Base-by-base conservation (phyloP, 2,329 filamentous ascomycete species). In the Fusarium armeniacum region DNA sequence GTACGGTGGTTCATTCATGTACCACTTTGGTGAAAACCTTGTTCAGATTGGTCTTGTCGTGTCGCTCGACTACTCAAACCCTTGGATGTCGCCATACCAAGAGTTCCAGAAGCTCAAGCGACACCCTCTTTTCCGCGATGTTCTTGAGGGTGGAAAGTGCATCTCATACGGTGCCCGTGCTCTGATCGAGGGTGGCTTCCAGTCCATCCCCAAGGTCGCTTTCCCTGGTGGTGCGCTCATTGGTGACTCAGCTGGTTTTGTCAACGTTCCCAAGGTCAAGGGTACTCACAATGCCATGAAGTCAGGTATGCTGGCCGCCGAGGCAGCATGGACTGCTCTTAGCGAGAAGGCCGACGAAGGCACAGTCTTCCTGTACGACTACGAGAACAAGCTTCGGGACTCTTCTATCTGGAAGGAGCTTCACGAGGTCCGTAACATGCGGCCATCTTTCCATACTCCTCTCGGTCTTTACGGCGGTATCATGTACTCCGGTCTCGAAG, bases 21-120 rank as follows among this genome's bases (percentile, higher is more conserved):
- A 99, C 78, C 96, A 99, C 81, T 99, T 98, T 80, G 96, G 94
- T 38, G 95, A 99, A 75, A 99, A 98, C 81, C 87, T 98, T 75
- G 95, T 99, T 64, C 94, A 90, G 72, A 86, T 99, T 58, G 96
- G 96, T 26, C 85, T 98, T 20, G 96, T 99, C 13, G 92, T 97
- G 38, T 94, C 94, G 26, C 86, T 99, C 56, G 96, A 99, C 83
- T 99, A 99, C 79, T 86, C 93, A 43, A 99, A 99, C 81, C 96
- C 96, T 1, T 99, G 95, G 93, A 82, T 98, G 58, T 96, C 94
- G 5, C 96, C 96, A 0, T 99, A 98, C 78, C 89, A 90, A 61
- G 96, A 99, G 79, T 99, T 99, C 80, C 96, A 99, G 80, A 97
- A 97, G 84, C 91, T 99, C 85, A 99, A 99, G 86, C 92, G 95